These are phyloP conservation scores for Exserohilum turcica DNA, from an alignment of 2,329 filamentous ascomycete genomes.

Conservation along the genomic window DNA sequence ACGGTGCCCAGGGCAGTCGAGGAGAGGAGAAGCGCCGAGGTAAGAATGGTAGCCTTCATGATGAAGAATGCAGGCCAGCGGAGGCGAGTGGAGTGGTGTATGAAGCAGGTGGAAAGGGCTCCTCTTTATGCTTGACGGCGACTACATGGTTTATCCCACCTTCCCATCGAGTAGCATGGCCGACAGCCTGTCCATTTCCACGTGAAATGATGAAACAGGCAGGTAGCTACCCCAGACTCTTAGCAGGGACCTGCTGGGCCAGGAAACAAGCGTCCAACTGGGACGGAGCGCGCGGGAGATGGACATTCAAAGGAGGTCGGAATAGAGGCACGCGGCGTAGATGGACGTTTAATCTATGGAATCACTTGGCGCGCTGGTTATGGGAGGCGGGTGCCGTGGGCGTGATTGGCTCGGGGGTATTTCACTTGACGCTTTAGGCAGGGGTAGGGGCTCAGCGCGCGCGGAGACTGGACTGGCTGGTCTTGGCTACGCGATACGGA, in stretches of 20 bases:
- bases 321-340: slow-evolving; percentile 15
- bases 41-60: slow-evolving; percentile 39
- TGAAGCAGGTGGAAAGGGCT: background rate
- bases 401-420: slow-evolving; percentile 26
- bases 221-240: slow-evolving; percentile 24
- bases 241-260: slow-evolving; percentile 21
- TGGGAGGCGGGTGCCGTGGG: slow-evolving; percentile 4
- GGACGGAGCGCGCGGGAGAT: slow-evolving; percentile 27
- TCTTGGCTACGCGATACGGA: slow-evolving; percentile 16
- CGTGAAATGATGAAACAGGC: slow-evolving; percentile 24
- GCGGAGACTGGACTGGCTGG: slow-evolving; percentile 9
- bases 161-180: slow-evolving; percentile 27
- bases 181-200: slow-evolving; percentile 10
- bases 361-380: slow-evolving; percentile 26
- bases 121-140: slow-evolving; percentile 21
- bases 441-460: slow-evolving; percentile 6
- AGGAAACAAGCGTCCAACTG: slow-evolving; percentile 24
- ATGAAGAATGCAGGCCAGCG: slow-evolving; percentile 11
- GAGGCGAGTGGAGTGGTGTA: slow-evolving; percentile 4
- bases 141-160: slow-evolving; percentile 13
- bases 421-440: slow-evolving; percentile 9
- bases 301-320: slow-evolving; percentile 13
- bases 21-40: slow-evolving; percentile 30
- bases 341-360: slow-evolving; percentile 37
- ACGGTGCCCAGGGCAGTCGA: slow-evolving; percentile 31